Base-by-base conservation (phyloP, 2,329 filamentous ascomycete genomes). In the Trichoderma afroharzianum region DNA sequence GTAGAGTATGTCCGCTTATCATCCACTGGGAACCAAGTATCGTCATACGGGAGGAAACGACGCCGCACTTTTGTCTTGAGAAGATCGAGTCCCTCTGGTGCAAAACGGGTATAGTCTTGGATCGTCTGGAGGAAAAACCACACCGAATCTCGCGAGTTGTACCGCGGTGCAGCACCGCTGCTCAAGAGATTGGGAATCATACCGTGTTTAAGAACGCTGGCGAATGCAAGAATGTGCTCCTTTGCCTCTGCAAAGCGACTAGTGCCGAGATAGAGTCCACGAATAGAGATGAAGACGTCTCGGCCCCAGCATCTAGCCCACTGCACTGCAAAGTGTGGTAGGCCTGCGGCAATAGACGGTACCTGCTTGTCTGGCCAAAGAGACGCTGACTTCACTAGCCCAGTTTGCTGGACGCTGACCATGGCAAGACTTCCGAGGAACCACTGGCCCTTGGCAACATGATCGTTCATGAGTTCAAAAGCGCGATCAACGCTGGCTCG, bases 81-180 rank as follows among this genome's bases (percentile, higher is more conserved):
- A 33, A 99, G 83, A 0, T 87, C 83, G 21, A 90, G 77, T 3
- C 96, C 96, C 71, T 95, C 86, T 0, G 96, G 95, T 0, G 90
- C 94, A 76, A 96, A 91, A 64, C 89, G 90, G 59, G 89, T 91
- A 80, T 97, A 99, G 78, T 99, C 96, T 78, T 99, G 96, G 63
- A 98, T 95, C 74, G 93, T 93, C 80, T 99, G 96, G 66, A 99
- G 82, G 85, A 97, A 97, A 86, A 98, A 99, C 96, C 96, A 99
- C 55, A 98, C 90, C 0, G 96, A 97, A 81, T 99, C 96, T 73
- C 96, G 89, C 57, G 96, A 95, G 80, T 99, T 99, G 84, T 98
- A 99, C 30, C 96, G 88, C 3, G 96, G 96, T 18, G 91, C 87
- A 72, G 92, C 93, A 7, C 96, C 95, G 72, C 93, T 93, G 74